phyloP scores from a whole-genome alignment of 345 rosid species.

The Gossypium australe region DNA sequence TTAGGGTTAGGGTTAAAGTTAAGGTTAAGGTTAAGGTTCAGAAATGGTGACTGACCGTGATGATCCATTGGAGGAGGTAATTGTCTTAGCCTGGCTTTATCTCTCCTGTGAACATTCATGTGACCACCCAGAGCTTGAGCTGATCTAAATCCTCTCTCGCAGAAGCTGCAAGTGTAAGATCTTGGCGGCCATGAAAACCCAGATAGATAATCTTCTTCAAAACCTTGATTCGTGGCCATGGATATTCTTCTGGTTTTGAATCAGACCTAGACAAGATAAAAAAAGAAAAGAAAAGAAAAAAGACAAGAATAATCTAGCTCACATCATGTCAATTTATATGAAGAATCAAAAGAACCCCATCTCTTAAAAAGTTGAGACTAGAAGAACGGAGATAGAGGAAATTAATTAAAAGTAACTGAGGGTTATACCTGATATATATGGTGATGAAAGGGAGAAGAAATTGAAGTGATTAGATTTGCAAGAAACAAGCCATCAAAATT shows the following conservation, averaged over 20 bases:
- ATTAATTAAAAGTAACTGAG: not conserved
- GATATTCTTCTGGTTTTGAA: slow-evolving; percentile 8
- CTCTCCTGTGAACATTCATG: slow-evolving; percentile 94
- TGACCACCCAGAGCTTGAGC: slow-evolving; percentile 99
- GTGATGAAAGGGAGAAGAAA: not conserved
- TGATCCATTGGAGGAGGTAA: slow-evolving; percentile 43
- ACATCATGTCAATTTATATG: slow-evolving; percentile 12
- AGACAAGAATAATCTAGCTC: slow-evolving; percentile 8
- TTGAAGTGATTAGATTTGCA: not conserved
- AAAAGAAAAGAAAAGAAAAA: not conserved
- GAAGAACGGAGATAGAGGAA: not conserved
- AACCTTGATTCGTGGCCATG: slow-evolving; percentile 31
- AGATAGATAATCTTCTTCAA: slow-evolving; percentile 49
- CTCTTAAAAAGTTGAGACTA: not conserved
- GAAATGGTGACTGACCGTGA: slow-evolving; percentile 39
- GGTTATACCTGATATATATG: not conserved
- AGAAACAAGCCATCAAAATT: not conserved
- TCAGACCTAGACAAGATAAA: slow-evolving; percentile 18
- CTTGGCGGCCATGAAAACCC: slow-evolving; percentile 96
- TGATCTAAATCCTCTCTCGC: slow-evolving; percentile 87
- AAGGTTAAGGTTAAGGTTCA: slow-evolving; percentile 35
- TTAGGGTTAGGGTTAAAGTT: slow-evolving; percentile 65
- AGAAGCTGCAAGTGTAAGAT: slow-evolving; percentile 89
- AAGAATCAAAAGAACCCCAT: not conserved
- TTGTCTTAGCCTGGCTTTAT: slow-evolving; percentile 82